Evolutionary conservation across 2,329 filamentous ascomycete species (phyloP).

Genomic region (Neopestalotiopsis sp.): DNA sequence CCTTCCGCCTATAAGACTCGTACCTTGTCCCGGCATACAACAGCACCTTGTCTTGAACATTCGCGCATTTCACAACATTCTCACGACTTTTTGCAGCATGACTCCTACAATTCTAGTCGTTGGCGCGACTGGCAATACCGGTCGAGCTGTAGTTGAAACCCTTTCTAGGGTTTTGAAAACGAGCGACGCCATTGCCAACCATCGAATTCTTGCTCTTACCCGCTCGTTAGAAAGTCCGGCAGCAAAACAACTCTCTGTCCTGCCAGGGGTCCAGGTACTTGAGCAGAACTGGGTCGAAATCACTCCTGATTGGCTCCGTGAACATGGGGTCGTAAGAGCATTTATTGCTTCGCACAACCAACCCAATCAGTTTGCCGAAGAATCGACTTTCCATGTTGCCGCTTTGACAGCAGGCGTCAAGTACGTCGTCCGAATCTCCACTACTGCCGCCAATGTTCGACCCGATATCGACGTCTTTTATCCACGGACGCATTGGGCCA

Average conservation of each 20-base stretch:
- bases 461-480: conserved; percentile 43
- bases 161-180: conserved; percentile 30
- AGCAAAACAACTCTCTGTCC: conserved; percentile 35
- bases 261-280: conserved; percentile 40
- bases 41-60: too few species aligned
- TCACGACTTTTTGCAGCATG: conserved; percentile 28
- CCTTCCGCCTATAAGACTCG: too few species aligned
- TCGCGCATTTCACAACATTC: background rate
- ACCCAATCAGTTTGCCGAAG: conserved; percentile 45
- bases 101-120: conserved; percentile 40
- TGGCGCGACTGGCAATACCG: conserved; percentile 46
- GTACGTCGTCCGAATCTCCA: conserved; percentile 50
- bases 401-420: conserved; percentile 42
- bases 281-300: conserved; percentile 45
- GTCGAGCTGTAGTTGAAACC: conserved; percentile 33
- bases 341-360: conserved; percentile 47
- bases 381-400: conserved; percentile 42
- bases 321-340: conserved; percentile 39
- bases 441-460: conserved; percentile 41
- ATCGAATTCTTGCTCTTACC: background rate
- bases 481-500: conserved; percentile 45
- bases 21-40: too few species aligned
- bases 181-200: too few species aligned
- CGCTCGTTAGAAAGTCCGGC: conserved; percentile 17
- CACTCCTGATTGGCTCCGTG: conserved; percentile 44